phyloP scores from a whole-genome alignment of 2,329 filamentous ascomycete species.

The Diaporthe destruens region DNA sequence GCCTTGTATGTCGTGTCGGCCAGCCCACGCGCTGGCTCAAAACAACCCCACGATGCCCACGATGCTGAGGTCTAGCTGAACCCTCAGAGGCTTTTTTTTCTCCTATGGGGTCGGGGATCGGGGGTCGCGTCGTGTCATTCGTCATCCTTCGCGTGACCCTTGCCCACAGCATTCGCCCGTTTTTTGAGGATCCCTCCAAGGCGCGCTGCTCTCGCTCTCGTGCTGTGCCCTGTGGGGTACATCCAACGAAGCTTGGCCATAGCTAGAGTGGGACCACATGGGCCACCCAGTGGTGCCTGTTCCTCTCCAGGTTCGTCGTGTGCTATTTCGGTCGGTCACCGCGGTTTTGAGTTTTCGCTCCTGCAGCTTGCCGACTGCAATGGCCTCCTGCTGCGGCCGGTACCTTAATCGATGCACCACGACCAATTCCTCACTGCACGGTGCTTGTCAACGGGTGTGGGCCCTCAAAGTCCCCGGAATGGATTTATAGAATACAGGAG shows the following conservation, averaged over 20 bases:
- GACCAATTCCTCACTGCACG: background rate
- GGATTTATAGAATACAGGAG: slow-evolving; percentile 7
- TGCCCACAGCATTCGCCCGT: slow-evolving; percentile 5
- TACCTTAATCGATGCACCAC: background rate
- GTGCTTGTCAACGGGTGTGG: background rate
- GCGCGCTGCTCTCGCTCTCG: background rate
- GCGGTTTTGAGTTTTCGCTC: slow-evolving; percentile 29
- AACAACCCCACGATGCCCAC: slow-evolving; percentile 30
- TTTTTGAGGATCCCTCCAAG: slow-evolving; percentile 28
- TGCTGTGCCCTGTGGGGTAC: slow-evolving; percentile 28
- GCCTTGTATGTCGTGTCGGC: slow-evolving; percentile 36
- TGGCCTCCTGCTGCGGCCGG: slow-evolving; percentile 5
- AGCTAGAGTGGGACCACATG: slow-evolving; percentile 25
- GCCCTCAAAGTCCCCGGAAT: background rate
- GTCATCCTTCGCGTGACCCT: slow-evolving; percentile 29
- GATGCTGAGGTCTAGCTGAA: slow-evolving; percentile 23
- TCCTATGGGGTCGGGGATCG: background rate
- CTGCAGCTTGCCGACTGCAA: slow-evolving; percentile 23
- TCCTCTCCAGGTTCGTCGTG: slow-evolving; percentile 16
- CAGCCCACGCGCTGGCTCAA: slow-evolving; percentile 11
- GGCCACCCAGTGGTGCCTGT: slow-evolving; percentile 23
- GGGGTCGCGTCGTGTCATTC: background rate
- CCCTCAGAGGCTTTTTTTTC: background rate
- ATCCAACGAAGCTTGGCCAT: slow-evolving; percentile 32
- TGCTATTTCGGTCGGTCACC: slow-evolving; percentile 34